Evolutionary conservation across 2,329 filamentous ascomycete species (phyloP).

Genomic region (Emmonsiellopsis sp.): DNA sequence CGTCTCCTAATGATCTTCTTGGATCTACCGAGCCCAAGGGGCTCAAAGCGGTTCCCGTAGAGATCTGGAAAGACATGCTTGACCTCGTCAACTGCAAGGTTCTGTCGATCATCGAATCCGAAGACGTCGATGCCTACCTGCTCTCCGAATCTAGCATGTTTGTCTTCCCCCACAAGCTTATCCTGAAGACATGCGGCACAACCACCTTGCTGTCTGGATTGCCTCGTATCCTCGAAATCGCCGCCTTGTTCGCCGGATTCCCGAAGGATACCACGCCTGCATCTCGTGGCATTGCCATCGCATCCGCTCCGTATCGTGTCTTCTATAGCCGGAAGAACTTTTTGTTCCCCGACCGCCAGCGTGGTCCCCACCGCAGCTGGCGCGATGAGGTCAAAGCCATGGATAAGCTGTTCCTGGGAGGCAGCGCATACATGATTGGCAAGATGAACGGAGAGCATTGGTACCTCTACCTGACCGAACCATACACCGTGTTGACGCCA

Average conservation of each 20-base stretch:
- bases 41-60: slow-evolving; percentile 72
- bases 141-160: slow-evolving; percentile 99
- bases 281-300: slow-evolving; percentile 57
- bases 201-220: slow-evolving; percentile 87
- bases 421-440: slow-evolving; percentile 98
- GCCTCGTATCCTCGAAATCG: slow-evolving; percentile 85
- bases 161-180: slow-evolving; percentile 98
- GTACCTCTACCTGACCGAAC: slow-evolving; percentile 95
- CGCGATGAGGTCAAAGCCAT: slow-evolving; percentile 88
- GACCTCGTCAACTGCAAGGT: slow-evolving; percentile 99
- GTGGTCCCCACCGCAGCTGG: slow-evolving; percentile 93
- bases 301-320: slow-evolving; percentile 84
- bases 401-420: slow-evolving; percentile 81
- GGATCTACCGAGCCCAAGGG: slow-evolving; percentile 62
- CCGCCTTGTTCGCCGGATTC: slow-evolving; percentile 79
- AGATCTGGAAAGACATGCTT: slow-evolving; percentile 92
- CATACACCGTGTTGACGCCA: slow-evolving; percentile 68
- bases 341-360: slow-evolving; percentile 87
- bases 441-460: slow-evolving; percentile 99
- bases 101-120: slow-evolving; percentile 83
- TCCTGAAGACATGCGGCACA: slow-evolving; percentile 96
- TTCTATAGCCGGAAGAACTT: slow-evolving; percentile 99
- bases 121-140: slow-evolving; percentile 91
- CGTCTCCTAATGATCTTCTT: slow-evolving; percentile 64
- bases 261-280: slow-evolving; percentile 63